A percentile compares a stretch with the other conserved stretches of the same genome.
phyloP scores from a whole-genome alignment of 345 rosid genomes.

The Populus simonii region DNA sequence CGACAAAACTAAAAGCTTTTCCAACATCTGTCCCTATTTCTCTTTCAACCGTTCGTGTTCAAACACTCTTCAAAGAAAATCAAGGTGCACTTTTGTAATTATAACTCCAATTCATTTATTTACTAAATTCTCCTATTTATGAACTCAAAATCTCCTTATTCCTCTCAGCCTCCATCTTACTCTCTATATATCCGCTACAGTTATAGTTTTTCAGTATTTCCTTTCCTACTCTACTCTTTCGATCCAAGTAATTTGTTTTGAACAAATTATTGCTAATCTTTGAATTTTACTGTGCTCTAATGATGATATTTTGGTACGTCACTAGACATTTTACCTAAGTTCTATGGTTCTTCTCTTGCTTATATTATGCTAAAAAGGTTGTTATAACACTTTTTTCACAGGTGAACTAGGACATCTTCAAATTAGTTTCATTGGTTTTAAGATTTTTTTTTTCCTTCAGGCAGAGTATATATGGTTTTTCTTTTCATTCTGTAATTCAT shows the following conservation, averaged over 20 bases:
- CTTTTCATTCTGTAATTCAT: neutral
- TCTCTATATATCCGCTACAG: neutral
- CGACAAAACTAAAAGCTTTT: constrained; percentile 52
- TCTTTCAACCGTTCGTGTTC: constrained; percentile 38
- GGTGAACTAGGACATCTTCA: neutral
- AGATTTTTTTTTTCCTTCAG: neutral
- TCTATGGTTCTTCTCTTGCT: neutral
- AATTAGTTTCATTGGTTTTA: neutral
- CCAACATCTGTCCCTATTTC: constrained; percentile 46
- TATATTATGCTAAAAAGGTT: neutral
- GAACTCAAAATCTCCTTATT: constrained; percentile 23
- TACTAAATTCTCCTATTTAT: constrained; percentile 42
- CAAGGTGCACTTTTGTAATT: constrained; percentile 53
- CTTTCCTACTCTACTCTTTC: constrained; percentile 21
- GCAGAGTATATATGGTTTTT: neutral
- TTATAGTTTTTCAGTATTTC: neutral
- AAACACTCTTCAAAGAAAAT: constrained; percentile 30
- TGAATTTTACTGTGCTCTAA: constrained; percentile 16
- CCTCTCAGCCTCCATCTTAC: constrained; percentile 13
- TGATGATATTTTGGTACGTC: constrained; percentile 34
- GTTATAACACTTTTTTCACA: neutral
- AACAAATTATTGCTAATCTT: neutral
- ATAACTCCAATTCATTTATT: constrained; percentile 22
- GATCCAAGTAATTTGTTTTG: constrained; percentile 3
- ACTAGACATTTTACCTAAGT: constrained; percentile 12